A percentile compares a stretch with the other conserved stretches of the same genome.
These are phyloP conservation scores for Begonia fuchsioides DNA, from an alignment of 306 rosid genomes.

Conservation along the genomic window DNA sequence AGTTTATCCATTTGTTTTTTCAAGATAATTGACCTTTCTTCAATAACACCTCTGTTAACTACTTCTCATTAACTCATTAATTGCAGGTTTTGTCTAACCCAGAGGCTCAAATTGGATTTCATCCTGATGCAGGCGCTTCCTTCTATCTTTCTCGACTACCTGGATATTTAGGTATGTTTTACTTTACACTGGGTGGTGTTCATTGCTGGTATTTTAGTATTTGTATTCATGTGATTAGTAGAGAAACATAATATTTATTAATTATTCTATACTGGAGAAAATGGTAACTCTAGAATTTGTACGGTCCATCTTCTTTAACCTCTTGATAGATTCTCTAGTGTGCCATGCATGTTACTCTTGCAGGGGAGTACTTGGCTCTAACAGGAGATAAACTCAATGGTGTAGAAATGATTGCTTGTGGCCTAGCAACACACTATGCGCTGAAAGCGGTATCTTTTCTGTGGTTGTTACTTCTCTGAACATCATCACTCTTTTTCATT, in stretches of 20 bases:
- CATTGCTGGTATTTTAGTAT: neutral
- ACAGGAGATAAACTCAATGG: slow-evolving; percentile 96
- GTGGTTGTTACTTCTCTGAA: slow-evolving; percentile 7
- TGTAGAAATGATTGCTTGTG: slow-evolving; percentile 88
- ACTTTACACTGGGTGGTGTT: slow-evolving; percentile 2
- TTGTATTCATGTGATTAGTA: no score
- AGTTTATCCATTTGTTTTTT: no score
- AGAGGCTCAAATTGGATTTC: slow-evolving; percentile 89
- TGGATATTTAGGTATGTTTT: slow-evolving; percentile 66
- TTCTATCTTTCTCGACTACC: slow-evolving; percentile 83
- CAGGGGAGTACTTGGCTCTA: slow-evolving; percentile 95
- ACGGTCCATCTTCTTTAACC: no score
- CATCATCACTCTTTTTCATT: slow-evolving; percentile 5
- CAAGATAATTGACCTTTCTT: no score
- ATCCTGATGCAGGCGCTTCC: slow-evolving; percentile 98
- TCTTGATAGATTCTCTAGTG: neutral
- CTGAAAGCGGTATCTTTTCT: slow-evolving; percentile 50
- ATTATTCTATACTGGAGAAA: no score
- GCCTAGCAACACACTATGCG: slow-evolving; percentile 80
- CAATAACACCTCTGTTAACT: no score
- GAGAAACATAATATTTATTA: no score
- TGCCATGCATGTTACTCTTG: slow-evolving; percentile 3
- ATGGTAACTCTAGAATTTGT: no score
- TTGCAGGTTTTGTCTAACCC: slow-evolving; percentile 68
- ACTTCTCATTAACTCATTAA: neutral